Conservation (phyloP, 2,329 filamentous ascomycete genomes). For the Colletotrichum paranaense region DNA sequence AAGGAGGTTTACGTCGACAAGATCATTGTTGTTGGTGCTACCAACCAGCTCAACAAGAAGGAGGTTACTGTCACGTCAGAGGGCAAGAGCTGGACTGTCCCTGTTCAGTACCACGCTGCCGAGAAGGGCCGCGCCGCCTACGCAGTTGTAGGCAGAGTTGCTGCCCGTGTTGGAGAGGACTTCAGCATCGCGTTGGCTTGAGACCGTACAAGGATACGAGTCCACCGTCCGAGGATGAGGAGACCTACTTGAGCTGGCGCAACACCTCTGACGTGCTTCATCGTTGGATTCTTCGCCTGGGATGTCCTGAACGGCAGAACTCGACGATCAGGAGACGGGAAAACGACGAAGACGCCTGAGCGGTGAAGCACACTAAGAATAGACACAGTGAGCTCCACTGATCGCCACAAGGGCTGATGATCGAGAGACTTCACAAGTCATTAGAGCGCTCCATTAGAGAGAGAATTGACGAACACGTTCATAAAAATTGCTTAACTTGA, state of each 20-base stretch:
- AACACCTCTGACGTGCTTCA: neutral
- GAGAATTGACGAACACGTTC: neutral
- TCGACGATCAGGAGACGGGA: neutral
- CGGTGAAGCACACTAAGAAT: slow-evolving; percentile 8
- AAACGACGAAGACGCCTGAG: slow-evolving; percentile 13
- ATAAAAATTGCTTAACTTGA: neutral
- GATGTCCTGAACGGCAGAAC: neutral
- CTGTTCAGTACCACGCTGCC: slow-evolving; percentile 69
- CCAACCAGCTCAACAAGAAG: slow-evolving; percentile 75
- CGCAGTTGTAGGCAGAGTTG: slow-evolving; percentile 64
- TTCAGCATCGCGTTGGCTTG: slow-evolving; percentile 57
- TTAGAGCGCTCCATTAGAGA: slow-evolving; percentile 4
- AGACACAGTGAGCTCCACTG: slow-evolving; percentile 8
- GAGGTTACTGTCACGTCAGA: slow-evolving; percentile 66
- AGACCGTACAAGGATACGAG: neutral
- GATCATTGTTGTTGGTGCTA: slow-evolving; percentile 85
- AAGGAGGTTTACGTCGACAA: slow-evolving; percentile 82
- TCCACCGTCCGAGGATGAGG: neutral
- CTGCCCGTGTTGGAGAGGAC: slow-evolving; percentile 63
- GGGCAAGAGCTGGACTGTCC: slow-evolving; percentile 64
- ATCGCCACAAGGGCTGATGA: slow-evolving; percentile 20
- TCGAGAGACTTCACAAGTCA: neutral
- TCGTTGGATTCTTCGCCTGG: neutral
- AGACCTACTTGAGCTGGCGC: neutral
- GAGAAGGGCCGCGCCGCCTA: slow-evolving; percentile 60